Conservation (phyloP, 768 basidiomycete species). For the Boletellus emodensis region DNA sequence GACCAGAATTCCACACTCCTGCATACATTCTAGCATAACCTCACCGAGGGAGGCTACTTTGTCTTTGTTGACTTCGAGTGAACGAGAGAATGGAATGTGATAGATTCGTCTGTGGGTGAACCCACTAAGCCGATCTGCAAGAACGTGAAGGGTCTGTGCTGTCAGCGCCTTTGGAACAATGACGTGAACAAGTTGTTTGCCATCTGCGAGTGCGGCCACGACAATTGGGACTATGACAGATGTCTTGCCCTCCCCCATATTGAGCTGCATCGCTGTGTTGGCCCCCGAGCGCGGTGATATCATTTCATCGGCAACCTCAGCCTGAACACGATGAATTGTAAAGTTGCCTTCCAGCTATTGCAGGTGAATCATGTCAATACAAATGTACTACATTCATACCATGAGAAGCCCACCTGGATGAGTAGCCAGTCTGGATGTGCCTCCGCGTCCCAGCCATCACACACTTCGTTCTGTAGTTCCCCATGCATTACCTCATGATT, state of each 20-base stretch:
- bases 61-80: slow-evolving; percentile 19
- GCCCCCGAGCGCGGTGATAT: slow-evolving; percentile 33
- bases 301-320: slow-evolving; percentile 43
- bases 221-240: slow-evolving; percentile 48
- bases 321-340: slow-evolving; percentile 41
- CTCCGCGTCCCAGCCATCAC: slow-evolving; percentile 12
- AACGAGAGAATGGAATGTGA: slow-evolving; percentile 48
- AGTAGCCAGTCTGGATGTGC: slow-evolving; percentile 40
- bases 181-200: slow-evolving; percentile 42
- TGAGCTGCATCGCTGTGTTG: slow-evolving; percentile 46
- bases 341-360: slow-evolving; percentile 45
- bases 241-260: slow-evolving; percentile 59
- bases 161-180: slow-evolving; percentile 48
- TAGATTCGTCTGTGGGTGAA: slow-evolving; percentile 46
- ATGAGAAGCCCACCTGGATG: slow-evolving; percentile 34
- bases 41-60: slow-evolving; percentile 23
- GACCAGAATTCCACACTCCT: slow-evolving; percentile 41
- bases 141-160: slow-evolving; percentile 47
- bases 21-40: slow-evolving; percentile 38
- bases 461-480: slow-evolving; percentile 27
- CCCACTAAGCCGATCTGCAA: slow-evolving; percentile 41
- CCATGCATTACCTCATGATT: slow-evolving; percentile 30
- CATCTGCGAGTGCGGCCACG: slow-evolving; percentile 39
- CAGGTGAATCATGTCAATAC: neutral
- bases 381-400: neutral